phyloP scores from a whole-genome alignment of 257 asterid genomes.

The Salvia hispanica region DNA sequence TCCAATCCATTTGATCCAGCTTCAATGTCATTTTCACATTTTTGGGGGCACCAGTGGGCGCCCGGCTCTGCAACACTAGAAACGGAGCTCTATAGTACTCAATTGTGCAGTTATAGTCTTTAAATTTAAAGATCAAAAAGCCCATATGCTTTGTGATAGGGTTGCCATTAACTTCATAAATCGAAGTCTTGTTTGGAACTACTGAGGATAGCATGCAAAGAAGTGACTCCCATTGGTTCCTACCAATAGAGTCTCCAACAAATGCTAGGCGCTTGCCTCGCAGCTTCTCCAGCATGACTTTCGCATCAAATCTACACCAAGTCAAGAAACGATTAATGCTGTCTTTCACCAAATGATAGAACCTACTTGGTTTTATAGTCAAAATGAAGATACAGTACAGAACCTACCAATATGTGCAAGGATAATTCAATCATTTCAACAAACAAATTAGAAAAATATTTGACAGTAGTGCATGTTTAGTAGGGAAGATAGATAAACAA shows the following conservation, averaged over 20 bases:
- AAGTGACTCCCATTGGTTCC: constrained; percentile 97
- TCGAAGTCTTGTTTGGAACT: constrained; percentile 55
- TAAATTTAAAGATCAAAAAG: constrained; percentile 56
- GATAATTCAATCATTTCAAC: background rate
- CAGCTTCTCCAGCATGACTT: constrained; percentile 68
- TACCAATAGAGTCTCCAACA: constrained; percentile 86
- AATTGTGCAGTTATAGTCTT: constrained; percentile 72
- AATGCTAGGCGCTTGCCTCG: constrained; percentile 70
- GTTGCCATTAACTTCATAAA: constrained; percentile 76
- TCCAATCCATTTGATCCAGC: constrained; percentile 88
- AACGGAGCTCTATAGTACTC: constrained; percentile 92
- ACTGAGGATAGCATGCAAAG: constrained; percentile 82
- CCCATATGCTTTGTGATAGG: constrained; percentile 89
- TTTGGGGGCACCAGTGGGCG: constrained; percentile 58
- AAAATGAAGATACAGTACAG: background rate
- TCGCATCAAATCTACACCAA: constrained; percentile 63
- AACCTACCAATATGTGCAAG: background rate
- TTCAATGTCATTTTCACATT: constrained; percentile 70
- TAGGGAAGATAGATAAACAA: no score
- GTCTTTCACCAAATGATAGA: background rate
- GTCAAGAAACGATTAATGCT: background rate
- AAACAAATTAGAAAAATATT: background rate
- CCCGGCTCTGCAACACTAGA: constrained; percentile 79
- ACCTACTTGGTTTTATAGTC: background rate
- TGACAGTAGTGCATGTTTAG: no score